A percentile compares a stretch with the other conserved stretches of the same genome.
These are phyloP conservation scores for Beauveria medogensis DNA, from an alignment of 2,329 filamentous ascomycete genomes.

Conservation along the genomic window DNA sequence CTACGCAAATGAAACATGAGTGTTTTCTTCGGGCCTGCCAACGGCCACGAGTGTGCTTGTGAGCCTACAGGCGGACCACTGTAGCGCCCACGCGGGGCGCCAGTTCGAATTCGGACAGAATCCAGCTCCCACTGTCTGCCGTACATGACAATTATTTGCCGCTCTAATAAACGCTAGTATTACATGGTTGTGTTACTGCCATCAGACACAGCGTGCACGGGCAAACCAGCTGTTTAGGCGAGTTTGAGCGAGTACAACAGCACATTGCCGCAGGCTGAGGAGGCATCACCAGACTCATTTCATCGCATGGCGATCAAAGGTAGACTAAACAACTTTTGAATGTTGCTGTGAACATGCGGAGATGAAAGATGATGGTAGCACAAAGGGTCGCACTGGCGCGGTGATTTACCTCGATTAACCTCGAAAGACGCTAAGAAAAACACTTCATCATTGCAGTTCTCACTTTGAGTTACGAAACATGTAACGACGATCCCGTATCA, in stretches of 20 bases:
- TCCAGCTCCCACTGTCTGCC: not conserved
- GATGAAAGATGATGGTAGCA: not conserved
- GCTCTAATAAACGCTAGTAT: not conserved
- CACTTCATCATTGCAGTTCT: not conserved
- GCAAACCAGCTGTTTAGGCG: not conserved
- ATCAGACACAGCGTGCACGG: not conserved
- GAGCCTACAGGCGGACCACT: not conserved
- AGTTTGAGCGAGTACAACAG: not conserved
- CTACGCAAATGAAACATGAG: not conserved
- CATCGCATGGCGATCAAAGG: not conserved
- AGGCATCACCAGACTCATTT: not conserved
- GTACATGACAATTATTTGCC: not conserved
- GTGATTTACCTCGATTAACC: too few species aligned
- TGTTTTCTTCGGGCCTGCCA: not conserved
- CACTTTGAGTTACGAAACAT: not conserved
- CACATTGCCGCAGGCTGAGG: not conserved
- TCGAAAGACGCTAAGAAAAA: not conserved
- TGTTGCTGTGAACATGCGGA: not conserved
- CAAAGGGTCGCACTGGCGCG: not conserved
- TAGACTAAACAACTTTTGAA: not conserved
- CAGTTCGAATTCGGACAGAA: not conserved
- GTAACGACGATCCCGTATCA: not conserved
- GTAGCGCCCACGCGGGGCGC: not conserved
- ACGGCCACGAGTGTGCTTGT: not conserved
- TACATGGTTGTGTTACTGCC: not conserved